phyloP scores from a whole-genome alignment of 2,329 filamentous ascomycete species.

The Pestalotiopsis sp. region DNA sequence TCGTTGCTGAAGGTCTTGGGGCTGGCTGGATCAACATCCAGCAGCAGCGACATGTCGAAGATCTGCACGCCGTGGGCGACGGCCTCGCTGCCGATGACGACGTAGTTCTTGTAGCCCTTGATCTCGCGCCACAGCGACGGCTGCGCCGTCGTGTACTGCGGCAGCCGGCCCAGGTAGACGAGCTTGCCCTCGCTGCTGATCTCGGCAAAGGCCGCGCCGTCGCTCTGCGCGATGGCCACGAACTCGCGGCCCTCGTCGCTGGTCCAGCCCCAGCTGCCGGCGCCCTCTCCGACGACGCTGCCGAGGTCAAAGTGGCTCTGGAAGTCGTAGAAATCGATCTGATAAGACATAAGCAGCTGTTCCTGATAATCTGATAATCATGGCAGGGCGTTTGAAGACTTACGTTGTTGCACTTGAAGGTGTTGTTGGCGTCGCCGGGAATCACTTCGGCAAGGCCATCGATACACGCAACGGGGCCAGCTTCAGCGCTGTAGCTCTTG shows the following conservation, averaged over 20 bases:
- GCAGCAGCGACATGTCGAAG: conserved; percentile 62
- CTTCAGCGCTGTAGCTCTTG: conserved; percentile 9
- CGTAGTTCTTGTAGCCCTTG: conserved; percentile 37
- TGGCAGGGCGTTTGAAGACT: not conserved
- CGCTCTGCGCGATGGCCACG: conserved; percentile 48
- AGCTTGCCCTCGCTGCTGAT: conserved; percentile 46
- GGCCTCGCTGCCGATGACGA: conserved; percentile 45
- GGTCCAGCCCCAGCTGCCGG: conserved; percentile 30
- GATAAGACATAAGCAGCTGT: not conserved
- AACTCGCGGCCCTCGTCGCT: conserved; percentile 49
- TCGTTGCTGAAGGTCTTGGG: conserved; percentile 36
- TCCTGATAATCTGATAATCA: not conserved
- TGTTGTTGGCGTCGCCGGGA: conserved; percentile 47
- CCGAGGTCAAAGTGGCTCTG: conserved; percentile 54
- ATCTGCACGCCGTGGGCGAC: conserved; percentile 60
- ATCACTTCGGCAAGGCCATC: conserved; percentile 46
- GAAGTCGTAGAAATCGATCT: conserved; percentile 31
- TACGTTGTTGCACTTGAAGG: conserved; percentile 48
- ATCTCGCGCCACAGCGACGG: conserved; percentile 41
- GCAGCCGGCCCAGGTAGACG: conserved; percentile 47
- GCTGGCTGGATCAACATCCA: conserved; percentile 43
- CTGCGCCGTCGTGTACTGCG: conserved; percentile 37
- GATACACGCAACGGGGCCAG: conserved; percentile 33
- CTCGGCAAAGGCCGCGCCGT: conserved; percentile 54
- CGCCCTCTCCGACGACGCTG: conserved; percentile 11